Base-by-base conservation (phyloP, 441 rosid species). In the Erodium trifolium region DNA sequence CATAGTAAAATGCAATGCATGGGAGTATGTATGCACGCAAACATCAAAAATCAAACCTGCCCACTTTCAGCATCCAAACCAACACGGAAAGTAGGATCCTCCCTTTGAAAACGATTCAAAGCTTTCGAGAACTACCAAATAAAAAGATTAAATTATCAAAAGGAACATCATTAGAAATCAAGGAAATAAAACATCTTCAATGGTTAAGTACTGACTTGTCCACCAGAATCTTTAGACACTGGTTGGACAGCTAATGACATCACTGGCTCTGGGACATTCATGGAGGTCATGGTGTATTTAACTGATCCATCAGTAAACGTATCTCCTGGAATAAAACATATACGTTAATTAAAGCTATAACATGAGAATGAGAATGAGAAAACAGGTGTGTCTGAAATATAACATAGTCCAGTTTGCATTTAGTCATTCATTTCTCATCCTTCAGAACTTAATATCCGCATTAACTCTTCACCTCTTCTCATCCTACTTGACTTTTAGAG, bases 251-350 rank as follows among this genome's bases (percentile, higher is more conserved):
- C 99, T 71, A 95, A 80, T 14, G 99, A 92, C 98, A 95, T 92
- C 34, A 95, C 99, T 37, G 96, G 99, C 81, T 95, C 97, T 68
- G 99, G 99, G 53, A 95, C 98, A 83, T 82, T 89, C 99, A 95
- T 90, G 37, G 99, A 95, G 41, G 98, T 95, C 99, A 95, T 95
- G 67, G 99, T 95, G 78, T 95, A 95, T 80, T 69, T 87, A 67
- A 92, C 92, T 71, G 96, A 83, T 53, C 99, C 99, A 79, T 89
- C 89, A 12, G 99, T 92, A 79, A 95, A 95, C 65, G 99, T 90
- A 75, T 95, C 95, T 31, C 99, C 99, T 92, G 82, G 71, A 66
- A 63, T 68, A 31, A 72, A 77, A 51, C 5, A 49, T 23, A 19
- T 66, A 70, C 18, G 17, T 57, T 53, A 51, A 17, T 37, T 13